Evolutionary conservation across 2,329 filamentous ascomycete genomes (phyloP).

Genomic region (Orbilia ellipsospora): DNA sequence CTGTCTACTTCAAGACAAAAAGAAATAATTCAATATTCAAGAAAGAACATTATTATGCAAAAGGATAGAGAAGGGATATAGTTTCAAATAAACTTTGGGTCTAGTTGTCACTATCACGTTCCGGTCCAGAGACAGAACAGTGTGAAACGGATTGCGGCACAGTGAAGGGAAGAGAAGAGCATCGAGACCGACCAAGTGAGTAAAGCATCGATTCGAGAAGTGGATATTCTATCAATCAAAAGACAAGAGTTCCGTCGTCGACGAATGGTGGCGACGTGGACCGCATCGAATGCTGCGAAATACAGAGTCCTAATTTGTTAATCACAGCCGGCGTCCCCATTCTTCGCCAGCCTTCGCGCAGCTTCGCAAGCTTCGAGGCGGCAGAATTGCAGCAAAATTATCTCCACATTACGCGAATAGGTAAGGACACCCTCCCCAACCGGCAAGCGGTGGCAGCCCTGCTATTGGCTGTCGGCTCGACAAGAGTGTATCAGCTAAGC

Average conservation of each 20-base stretch:
- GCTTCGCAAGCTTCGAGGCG: conserved; percentile 12
- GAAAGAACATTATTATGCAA: background rate
- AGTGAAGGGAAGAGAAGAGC: background rate
- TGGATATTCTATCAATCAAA: conserved; percentile 14
- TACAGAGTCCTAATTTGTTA: conserved; percentile 39
- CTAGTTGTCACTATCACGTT: background rate
- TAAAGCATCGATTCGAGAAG: background rate
- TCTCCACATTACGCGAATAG: conserved; percentile 46
- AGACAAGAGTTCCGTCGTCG: conserved; percentile 36
- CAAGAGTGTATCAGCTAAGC: conserved; percentile 44
- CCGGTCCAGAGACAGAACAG: background rate
- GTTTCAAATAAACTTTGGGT: background rate
- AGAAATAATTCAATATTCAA: too few relatives aligned
- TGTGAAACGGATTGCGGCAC: conserved; percentile 5
- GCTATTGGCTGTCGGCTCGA: conserved; percentile 37
- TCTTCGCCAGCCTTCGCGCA: conserved; percentile 28
- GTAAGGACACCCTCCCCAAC: conserved; percentile 34
- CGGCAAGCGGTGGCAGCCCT: conserved; percentile 31
- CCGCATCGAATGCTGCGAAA: conserved; percentile 27
- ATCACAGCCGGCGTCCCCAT: conserved; percentile 36
- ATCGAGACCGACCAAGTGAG: too few relatives aligned
- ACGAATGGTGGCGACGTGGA: conserved; percentile 41
- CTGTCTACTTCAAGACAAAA: too few relatives aligned
- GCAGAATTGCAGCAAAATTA: conserved; percentile 9
- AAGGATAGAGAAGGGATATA: background rate